A percentile compares a stretch with the other conserved stretches of the same genome.
Conservation (phyloP, 2,329 filamentous ascomycete species). For the Zymoseptoria brevis region DNA sequence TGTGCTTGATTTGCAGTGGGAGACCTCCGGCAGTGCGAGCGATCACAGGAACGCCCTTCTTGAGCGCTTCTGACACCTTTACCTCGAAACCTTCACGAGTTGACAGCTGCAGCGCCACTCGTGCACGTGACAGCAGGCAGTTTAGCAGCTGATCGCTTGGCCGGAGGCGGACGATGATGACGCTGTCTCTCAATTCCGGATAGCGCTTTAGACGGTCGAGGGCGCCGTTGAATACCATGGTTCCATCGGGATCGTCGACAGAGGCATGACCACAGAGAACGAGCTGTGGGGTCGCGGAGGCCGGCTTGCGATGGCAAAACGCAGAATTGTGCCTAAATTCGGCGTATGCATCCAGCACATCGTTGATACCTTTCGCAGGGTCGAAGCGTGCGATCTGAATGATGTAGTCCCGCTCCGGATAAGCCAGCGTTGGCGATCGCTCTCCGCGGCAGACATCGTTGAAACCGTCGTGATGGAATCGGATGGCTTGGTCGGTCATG, state of each 20-base stretch:
- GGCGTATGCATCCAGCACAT: slow-evolving; percentile 67
- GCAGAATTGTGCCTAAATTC: slow-evolving; percentile 53
- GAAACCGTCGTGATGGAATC: slow-evolving; percentile 70
- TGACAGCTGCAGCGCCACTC: slow-evolving; percentile 69
- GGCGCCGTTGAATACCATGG: slow-evolving; percentile 62
- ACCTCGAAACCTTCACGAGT: slow-evolving; percentile 79
- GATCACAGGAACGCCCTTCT: slow-evolving; percentile 71
- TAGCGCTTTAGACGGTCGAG: slow-evolving; percentile 58
- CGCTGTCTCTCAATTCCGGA: slow-evolving; percentile 47
- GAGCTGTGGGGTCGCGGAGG: slow-evolving; percentile 57
- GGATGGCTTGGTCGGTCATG: slow-evolving; percentile 60
- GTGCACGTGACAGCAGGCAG: slow-evolving; percentile 62
- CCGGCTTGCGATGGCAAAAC: slow-evolving; percentile 44
- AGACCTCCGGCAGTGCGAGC: slow-evolving; percentile 71
- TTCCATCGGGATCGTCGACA: slow-evolving; percentile 72
- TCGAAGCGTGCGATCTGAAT: slow-evolving; percentile 77
- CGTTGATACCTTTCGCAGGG: slow-evolving; percentile 72
- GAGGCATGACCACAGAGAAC: slow-evolving; percentile 72
- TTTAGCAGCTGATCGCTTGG: slow-evolving; percentile 77
- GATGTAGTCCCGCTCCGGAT: slow-evolving; percentile 62
- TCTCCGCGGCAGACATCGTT: slow-evolving; percentile 53
- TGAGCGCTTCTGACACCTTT: slow-evolving; percentile 75
- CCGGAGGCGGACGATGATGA: slow-evolving; percentile 68
- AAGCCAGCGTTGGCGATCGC: slow-evolving; percentile 52
- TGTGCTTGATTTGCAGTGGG: slow-evolving; percentile 65